These are phyloP conservation scores for Penicillium flavigenum DNA, from an alignment of 495 filamentous ascomycete genomes.

Conservation along the genomic window DNA sequence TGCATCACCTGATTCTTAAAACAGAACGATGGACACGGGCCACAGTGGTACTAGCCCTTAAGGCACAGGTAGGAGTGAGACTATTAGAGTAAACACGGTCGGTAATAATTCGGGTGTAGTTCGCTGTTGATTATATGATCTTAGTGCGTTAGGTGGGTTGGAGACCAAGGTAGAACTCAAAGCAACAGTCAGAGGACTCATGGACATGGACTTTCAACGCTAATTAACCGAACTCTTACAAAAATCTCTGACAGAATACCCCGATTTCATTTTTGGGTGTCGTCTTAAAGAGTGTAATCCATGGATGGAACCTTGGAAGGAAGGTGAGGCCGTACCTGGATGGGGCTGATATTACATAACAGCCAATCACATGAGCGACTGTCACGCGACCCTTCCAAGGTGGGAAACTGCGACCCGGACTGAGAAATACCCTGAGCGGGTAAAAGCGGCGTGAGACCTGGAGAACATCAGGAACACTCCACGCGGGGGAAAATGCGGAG, in stretches of 20 bases:
- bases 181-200: too few relatives aligned
- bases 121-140: not conserved
- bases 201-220: too few relatives aligned
- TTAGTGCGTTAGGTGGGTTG: not conserved
- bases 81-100: not conserved
- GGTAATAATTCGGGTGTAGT: not conserved
- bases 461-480: not conserved
- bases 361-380: not conserved
- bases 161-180: not conserved
- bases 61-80: not conserved
- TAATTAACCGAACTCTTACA: too few relatives aligned
- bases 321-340: too few relatives aligned
- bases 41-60: not conserved
- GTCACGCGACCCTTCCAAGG: not conserved
- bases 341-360: too few relatives aligned
- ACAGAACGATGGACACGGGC: too few relatives aligned
- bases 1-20: not conserved
- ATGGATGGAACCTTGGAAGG: too few relatives aligned
- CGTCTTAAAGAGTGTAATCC: too few relatives aligned
- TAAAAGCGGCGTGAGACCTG: not conserved
- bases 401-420: not conserved
- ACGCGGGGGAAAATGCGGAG: not conserved
- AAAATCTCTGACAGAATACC: too few relatives aligned
- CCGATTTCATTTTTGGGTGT: too few relatives aligned
- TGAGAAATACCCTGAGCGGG: not conserved